Evolutionary conservation across 192 early-diverging fungal species (phyloP).

Genomic region (Martensiomyces pterosporus): DNA sequence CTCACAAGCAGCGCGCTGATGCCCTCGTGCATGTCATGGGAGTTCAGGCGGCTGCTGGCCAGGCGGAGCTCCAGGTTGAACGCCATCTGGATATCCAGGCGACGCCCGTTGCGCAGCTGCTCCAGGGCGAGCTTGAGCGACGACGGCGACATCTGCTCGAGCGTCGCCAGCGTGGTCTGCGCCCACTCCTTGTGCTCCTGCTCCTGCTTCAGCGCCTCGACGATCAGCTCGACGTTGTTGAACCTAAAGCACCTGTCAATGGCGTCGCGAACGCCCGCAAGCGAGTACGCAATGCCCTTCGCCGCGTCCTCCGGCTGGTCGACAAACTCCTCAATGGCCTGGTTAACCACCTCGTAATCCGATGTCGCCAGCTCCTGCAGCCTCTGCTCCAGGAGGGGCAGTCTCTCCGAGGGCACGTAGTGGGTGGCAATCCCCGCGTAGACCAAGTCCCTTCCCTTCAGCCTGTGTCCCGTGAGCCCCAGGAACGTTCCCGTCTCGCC

Average conservation of each 20-base stretch:
- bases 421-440: slow-evolving; percentile 96
- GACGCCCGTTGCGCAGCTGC: slow-evolving; percentile 70
- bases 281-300: slow-evolving; percentile 30
- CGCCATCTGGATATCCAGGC: slow-evolving; percentile 68
- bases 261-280: slow-evolving; percentile 50
- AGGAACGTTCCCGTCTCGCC: slow-evolving; percentile 92
- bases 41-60: slow-evolving; percentile 69
- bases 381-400: slow-evolving; percentile 73
- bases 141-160: slow-evolving; percentile 75
- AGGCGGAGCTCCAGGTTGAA: slow-evolving; percentile 84
- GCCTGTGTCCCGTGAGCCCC: slow-evolving; percentile 76
- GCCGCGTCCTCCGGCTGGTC: slow-evolving; percentile 47
- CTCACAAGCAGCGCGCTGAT: slow-evolving; percentile 74
- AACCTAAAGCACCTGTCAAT: slow-evolving; percentile 87
- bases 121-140: slow-evolving; percentile 85
- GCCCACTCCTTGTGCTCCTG: slow-evolving; percentile 59
- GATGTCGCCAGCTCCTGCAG: slow-evolving; percentile 74
- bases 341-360: slow-evolving; percentile 76
- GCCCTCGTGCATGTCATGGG: slow-evolving; percentile 86
- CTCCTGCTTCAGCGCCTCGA: slow-evolving; percentile 77
- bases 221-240: slow-evolving; percentile 79
- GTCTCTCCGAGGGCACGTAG: slow-evolving; percentile 83
- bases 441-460: slow-evolving; percentile 82
- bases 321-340: slow-evolving; percentile 88
- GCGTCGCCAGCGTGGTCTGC: slow-evolving; percentile 55